phyloP scores from a whole-genome alignment of 805 yeast genomes.

The Torulaspora gathmanii region DNA sequence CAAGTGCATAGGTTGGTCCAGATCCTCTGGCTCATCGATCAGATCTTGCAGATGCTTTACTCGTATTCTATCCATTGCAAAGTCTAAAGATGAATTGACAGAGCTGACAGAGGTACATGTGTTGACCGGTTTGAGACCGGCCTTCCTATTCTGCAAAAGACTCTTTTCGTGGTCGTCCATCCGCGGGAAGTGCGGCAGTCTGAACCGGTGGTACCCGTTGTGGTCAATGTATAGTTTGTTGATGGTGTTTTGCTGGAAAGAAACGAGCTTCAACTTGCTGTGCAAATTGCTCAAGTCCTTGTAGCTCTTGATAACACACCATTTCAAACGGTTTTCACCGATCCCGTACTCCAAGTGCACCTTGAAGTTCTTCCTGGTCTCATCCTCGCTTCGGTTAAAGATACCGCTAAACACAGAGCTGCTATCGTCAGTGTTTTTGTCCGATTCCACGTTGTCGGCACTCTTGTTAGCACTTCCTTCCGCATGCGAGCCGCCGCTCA shows the following conservation, averaged over 20 bases:
- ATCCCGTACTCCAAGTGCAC: constrained; percentile 89
- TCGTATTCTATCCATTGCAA: constrained; percentile 20
- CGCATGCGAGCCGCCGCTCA: neutral
- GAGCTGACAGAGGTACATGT: constrained; percentile 10
- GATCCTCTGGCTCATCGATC: constrained; percentile 28
- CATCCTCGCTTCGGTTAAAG: constrained; percentile 12
- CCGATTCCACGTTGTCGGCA: neutral
- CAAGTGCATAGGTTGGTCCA: constrained; percentile 27
- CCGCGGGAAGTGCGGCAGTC: constrained; percentile 32
- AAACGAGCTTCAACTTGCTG: constrained; percentile 54
- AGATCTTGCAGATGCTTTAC: constrained; percentile 32
- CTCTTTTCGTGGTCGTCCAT: constrained; percentile 18
- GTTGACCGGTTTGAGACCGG: neutral
- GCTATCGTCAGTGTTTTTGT: constrained; percentile 5
- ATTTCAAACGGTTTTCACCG: constrained; percentile 68
- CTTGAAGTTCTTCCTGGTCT: constrained; percentile 42
- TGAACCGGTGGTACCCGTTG: constrained; percentile 24
- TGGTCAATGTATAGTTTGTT: constrained; percentile 29
- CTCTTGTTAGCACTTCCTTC: neutral
- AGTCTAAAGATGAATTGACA: constrained; percentile 18
- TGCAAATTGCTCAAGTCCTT: constrained; percentile 71
- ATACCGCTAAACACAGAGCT: constrained; percentile 10
- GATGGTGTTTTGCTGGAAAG: constrained; percentile 41
- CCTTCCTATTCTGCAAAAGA: constrained; percentile 1
- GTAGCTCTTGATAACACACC: constrained; percentile 72